These are phyloP conservation scores for Tulasnella sp. DNA, from an alignment of 768 basidiomycete genomes.

Conservation along the genomic window DNA sequence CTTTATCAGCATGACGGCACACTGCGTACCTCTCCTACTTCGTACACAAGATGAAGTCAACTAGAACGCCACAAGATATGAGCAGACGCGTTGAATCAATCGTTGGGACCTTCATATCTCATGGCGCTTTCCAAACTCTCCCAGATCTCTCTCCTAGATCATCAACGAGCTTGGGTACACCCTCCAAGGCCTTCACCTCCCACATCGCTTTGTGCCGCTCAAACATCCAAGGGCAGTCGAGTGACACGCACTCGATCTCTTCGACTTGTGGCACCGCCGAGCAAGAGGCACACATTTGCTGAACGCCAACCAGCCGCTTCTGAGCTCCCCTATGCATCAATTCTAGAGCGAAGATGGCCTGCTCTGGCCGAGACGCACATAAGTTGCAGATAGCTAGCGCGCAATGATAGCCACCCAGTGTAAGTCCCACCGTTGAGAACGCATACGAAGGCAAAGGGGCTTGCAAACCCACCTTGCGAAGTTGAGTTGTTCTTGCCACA, in stretches of 20 bases:
- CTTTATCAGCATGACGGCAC: no score
- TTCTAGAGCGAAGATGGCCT: conserved; percentile 46
- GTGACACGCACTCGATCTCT: conserved; percentile 60
- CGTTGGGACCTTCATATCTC: no score
- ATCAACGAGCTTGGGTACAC: conserved; percentile 14
- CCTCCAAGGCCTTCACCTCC: conserved; percentile 26
- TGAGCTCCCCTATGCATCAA: conserved; percentile 46
- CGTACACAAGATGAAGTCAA: no score
- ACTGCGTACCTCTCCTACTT: no score
- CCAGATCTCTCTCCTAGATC: background rate
- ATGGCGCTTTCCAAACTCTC: background rate
- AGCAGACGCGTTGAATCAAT: no score
- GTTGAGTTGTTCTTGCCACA: conserved; percentile 44
- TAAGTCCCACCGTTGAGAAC: background rate
- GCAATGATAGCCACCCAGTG: background rate
- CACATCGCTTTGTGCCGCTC: conserved; percentile 43
- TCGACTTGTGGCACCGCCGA: conserved; percentile 44
- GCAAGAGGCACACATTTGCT: conserved; percentile 66
- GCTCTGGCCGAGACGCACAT: conserved; percentile 42
- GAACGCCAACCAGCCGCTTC: conserved; percentile 41
- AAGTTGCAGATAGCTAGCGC: conserved; percentile 40
- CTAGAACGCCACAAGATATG: no score
- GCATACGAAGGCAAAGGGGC: background rate
- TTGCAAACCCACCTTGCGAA: background rate
- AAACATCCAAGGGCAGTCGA: conserved; percentile 81